These are phyloP conservation scores for Rhodosporidiobolus sp. DNA, from an alignment of 768 basidiomycete genomes.

Conservation along the genomic window DNA sequence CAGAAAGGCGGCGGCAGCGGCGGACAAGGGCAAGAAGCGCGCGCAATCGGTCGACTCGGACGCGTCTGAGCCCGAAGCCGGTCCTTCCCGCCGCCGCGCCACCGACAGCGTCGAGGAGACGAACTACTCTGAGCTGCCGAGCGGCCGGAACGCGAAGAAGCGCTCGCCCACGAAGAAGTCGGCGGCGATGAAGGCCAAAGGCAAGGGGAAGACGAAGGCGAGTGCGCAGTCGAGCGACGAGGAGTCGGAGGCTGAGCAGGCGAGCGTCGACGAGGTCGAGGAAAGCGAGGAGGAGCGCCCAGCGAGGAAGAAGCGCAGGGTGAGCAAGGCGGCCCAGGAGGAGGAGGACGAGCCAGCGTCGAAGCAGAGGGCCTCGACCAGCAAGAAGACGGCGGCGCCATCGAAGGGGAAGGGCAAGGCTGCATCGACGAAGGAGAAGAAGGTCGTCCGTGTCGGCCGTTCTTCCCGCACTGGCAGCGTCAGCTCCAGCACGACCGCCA, in stretches of 20 bases:
- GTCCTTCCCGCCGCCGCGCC: too few relatives aligned
- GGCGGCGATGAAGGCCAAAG: not conserved
- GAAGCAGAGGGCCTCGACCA: too few relatives aligned
- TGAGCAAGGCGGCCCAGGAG: too few relatives aligned
- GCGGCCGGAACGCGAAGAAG: conserved; percentile 1
- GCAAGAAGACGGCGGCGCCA: too few relatives aligned
- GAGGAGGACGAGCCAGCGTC: too few relatives aligned
- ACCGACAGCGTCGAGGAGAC: conserved; percentile 11
- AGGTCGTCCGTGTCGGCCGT: not conserved
- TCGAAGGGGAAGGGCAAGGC: too few relatives aligned
- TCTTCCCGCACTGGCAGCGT: not conserved
- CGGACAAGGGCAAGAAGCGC: not conserved
- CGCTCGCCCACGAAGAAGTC: not conserved
- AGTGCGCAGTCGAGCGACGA: too few relatives aligned
- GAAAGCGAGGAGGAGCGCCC: too few relatives aligned
- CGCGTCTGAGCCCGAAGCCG: not conserved
- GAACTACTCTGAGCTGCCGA: conserved; percentile 19
- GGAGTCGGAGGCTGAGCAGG: too few relatives aligned
- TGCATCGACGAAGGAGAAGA: not conserved
- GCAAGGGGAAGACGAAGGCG: not conserved
- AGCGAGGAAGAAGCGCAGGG: too few relatives aligned
- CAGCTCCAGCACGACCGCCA: not conserved
- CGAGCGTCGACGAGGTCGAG: too few relatives aligned
- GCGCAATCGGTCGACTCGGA: not conserved
- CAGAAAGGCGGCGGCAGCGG: not conserved